These are phyloP conservation scores for Elaphomyces granulatus DNA, from an alignment of 495 filamentous ascomycete genomes.

Conservation along the genomic window DNA sequence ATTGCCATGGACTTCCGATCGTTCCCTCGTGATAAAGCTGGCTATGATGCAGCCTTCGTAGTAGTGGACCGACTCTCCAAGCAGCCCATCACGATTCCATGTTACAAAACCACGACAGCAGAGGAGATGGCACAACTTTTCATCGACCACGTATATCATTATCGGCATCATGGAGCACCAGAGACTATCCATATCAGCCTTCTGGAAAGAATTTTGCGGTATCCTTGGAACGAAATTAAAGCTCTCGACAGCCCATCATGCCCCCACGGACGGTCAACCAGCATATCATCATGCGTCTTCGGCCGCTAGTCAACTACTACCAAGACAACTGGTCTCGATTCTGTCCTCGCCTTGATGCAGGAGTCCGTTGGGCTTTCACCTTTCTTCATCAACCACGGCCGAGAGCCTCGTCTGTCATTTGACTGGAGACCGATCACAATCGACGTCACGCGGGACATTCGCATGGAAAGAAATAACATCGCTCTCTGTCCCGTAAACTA, in stretches of 20 bases:
- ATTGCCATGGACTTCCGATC: slow-evolving; percentile 11
- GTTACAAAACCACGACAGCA: slow-evolving; percentile 5
- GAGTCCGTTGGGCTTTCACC: neutral
- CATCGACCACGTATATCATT: neutral
- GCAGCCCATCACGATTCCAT: slow-evolving; percentile 3
- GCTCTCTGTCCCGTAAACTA: too few species aligned
- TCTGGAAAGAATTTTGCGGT: slow-evolving; percentile 10
- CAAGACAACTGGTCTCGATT: slow-evolving; percentile 7
- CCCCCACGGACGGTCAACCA: slow-evolving; percentile 8
- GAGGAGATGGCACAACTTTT: neutral
- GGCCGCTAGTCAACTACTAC: slow-evolving; percentile 2
- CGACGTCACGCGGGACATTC: too few species aligned
- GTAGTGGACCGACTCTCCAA: slow-evolving; percentile 8
- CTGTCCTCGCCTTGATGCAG: neutral
- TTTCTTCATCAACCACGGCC: neutral
- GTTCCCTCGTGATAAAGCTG: neutral
- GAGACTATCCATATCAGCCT: slow-evolving; percentile 6
- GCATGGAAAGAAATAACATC: too few species aligned
- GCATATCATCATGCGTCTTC: slow-evolving; percentile 2
- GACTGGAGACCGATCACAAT: too few species aligned
- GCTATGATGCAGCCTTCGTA: slow-evolving; percentile 4
- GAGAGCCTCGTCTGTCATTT: neutral
- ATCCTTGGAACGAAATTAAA: slow-evolving; percentile 8
- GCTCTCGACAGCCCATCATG: slow-evolving; percentile 12
- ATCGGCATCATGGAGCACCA: neutral